Evolutionary conservation across 495 filamentous ascomycete species (phyloP).

Genomic region (Parmelia sp.): DNA sequence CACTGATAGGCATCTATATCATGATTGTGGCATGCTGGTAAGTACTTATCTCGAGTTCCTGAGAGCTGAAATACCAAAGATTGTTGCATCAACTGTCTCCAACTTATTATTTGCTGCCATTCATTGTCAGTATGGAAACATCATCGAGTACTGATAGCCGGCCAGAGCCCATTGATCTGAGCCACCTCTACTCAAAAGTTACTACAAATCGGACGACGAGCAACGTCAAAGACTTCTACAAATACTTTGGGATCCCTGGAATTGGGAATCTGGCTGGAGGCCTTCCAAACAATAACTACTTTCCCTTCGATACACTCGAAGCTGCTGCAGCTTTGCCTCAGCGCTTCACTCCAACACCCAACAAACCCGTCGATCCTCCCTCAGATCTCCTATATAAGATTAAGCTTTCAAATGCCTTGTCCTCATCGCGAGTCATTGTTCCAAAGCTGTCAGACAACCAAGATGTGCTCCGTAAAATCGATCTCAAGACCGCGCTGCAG

Average conservation of each 20-base stretch:
- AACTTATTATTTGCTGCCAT: background rate
- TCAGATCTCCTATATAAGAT: conserved; percentile 24
- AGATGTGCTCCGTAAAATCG: conserved; percentile 60
- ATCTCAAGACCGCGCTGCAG: conserved; percentile 75
- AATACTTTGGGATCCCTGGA: conserved; percentile 72
- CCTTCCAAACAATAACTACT: conserved; percentile 71
- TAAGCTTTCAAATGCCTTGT: conserved; percentile 27
- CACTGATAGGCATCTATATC: background rate
- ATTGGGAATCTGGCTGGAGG: conserved; percentile 87
- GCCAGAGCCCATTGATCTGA: conserved; percentile 61
- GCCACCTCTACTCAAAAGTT: conserved; percentile 66
- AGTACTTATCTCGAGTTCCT: background rate
- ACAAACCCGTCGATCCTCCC: conserved; percentile 44
- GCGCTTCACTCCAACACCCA: conserved; percentile 63
- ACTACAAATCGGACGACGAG: conserved; percentile 59
- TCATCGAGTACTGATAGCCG: conserved; percentile 13
- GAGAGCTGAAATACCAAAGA: background rate
- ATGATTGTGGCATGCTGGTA: background rate
- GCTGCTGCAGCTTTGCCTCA: conserved; percentile 66
- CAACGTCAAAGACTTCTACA: conserved; percentile 72
- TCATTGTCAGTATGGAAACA: conserved; percentile 7
- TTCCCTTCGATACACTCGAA: conserved; percentile 87
- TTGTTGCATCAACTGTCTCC: background rate
- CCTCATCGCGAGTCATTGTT: conserved; percentile 53
- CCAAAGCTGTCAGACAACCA: conserved; percentile 55